Evolutionary conservation across 305 asterid species (phyloP).

Genomic region (Fraxinus sp.): DNA sequence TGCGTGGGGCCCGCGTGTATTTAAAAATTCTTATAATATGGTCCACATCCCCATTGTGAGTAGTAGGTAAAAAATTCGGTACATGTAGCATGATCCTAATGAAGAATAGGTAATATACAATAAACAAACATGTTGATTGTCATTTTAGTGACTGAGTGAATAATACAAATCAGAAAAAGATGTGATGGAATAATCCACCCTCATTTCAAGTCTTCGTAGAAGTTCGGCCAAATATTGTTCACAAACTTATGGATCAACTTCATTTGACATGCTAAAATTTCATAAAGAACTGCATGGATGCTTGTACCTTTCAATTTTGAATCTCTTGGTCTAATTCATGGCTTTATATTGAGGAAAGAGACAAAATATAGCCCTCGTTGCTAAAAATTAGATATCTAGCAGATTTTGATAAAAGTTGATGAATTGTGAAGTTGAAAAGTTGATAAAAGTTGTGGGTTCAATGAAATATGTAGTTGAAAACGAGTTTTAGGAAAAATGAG

Average conservation of each 20-base stretch:
- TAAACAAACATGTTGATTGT: background rate
- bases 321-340: background rate
- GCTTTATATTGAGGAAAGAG: background rate
- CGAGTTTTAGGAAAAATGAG: background rate
- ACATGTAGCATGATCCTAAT: background rate
- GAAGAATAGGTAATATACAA: background rate
- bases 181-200: background rate
- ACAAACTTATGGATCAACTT: background rate
- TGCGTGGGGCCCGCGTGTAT: too few species aligned
- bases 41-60: too few species aligned
- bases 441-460: background rate
- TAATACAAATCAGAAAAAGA: background rate
- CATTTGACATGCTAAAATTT: background rate
- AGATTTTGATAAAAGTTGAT: background rate
- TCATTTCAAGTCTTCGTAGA: background rate
- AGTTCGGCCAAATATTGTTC: background rate
- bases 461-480: background rate
- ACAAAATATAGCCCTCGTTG: background rate
- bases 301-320: background rate
- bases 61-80: too few species aligned
- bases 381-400: background rate
- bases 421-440: background rate
- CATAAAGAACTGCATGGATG: background rate
- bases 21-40: too few species aligned
- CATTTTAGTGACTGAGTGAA: background rate